phyloP scores from a whole-genome alignment of 2,329 filamentous ascomycete species.

The Nemania sp. region DNA sequence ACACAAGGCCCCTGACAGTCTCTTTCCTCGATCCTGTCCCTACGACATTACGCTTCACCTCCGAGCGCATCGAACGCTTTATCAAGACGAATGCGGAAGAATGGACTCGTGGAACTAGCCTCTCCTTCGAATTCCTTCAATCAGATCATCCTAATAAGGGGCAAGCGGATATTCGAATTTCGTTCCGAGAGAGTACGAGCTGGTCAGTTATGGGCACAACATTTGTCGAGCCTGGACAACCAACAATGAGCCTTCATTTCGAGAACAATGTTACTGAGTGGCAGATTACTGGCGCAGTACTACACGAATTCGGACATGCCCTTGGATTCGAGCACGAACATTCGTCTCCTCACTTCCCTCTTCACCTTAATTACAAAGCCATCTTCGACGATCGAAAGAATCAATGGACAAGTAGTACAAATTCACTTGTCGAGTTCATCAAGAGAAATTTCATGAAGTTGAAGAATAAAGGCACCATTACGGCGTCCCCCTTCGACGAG shows the following conservation, averaged over 20 bases:
- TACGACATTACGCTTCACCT: not conserved
- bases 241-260: not conserved
- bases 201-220: not conserved
- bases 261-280: not conserved
- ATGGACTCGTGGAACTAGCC: not conserved
- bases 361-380: not conserved
- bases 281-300: not conserved
- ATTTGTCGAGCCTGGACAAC: not conserved
- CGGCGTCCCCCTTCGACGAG: not conserved
- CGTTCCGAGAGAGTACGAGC: not conserved
- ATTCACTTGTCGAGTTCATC: fast-evolving
- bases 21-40: not conserved
- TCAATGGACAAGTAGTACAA: too few species aligned
- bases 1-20: too few species aligned
- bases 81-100: not conserved
- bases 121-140: not conserved
- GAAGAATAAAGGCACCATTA: not conserved
- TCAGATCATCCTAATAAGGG: not conserved
- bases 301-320: constrained; percentile 5
- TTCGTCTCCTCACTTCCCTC: not conserved
- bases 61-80: not conserved
- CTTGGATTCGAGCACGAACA: constrained; percentile 1
- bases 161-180: not conserved
- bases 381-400: not conserved
- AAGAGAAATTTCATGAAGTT: too few species aligned